A percentile compares a stretch with the other conserved stretches of the same genome.
Conservation (phyloP, 1,139 yeast species). For the Lodderomyces margitis region DNA sequence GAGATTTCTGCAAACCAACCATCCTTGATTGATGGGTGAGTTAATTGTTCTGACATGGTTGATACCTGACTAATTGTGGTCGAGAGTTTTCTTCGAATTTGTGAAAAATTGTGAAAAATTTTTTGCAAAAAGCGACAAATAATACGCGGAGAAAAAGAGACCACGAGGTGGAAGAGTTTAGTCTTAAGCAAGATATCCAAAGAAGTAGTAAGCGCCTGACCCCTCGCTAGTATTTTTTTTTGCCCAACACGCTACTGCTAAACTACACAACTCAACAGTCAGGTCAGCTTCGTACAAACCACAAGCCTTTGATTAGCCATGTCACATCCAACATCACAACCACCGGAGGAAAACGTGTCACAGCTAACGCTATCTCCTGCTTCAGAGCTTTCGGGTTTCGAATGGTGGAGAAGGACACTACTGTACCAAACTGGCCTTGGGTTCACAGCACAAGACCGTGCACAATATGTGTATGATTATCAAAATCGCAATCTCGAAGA, state of each 20-base stretch:
- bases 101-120: slow-evolving; percentile 1
- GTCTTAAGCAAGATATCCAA: no score
- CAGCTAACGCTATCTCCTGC: slow-evolving; percentile 20
- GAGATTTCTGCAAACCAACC: slow-evolving; percentile 93
- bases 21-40: slow-evolving; percentile 70
- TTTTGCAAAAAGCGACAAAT: no score
- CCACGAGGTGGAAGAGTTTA: no score
- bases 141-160: no score
- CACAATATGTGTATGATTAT: slow-evolving; percentile 59
- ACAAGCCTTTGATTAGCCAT: neutral
- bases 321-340: slow-evolving; percentile 5
- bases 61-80: neutral
- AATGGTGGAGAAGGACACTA: slow-evolving; percentile 79
- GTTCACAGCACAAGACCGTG: slow-evolving; percentile 49
- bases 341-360: slow-evolving; percentile 3
- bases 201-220: no score
- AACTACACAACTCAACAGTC: no score
- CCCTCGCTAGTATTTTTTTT: no score
- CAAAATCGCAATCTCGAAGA: slow-evolving; percentile 47
- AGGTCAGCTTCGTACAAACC: no score
- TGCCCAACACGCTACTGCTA: no score
- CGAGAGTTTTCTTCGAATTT: neutral
- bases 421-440: slow-evolving; percentile 76
- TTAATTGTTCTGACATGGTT: slow-evolving; percentile 42
- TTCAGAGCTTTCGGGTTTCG: slow-evolving; percentile 50